Evolutionary conservation across 805 yeast species (phyloP).

Genomic region (Candida ponderosae): DNA sequence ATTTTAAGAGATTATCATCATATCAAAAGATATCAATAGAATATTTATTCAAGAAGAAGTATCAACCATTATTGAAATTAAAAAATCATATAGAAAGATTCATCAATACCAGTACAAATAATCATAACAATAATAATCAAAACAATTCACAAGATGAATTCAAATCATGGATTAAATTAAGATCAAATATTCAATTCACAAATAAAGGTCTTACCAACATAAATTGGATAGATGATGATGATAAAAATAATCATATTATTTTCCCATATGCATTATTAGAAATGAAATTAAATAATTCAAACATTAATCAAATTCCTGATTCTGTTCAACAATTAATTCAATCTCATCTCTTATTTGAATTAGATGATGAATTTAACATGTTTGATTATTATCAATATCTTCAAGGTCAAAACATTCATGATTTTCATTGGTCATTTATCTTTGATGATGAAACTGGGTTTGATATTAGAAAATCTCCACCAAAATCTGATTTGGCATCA

Average conservation of each 20-base stretch:
- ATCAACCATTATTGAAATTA: conserved; percentile 9
- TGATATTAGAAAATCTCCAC: conserved; percentile 43
- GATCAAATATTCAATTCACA: conserved; percentile 14
- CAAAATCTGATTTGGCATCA: conserved; percentile 7
- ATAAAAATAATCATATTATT: conserved; percentile 4
- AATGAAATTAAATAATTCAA: conserved; percentile 34
- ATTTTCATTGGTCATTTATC: conserved; percentile 30
- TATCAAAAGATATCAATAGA: conserved; percentile 20
- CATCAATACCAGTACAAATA: background rate
- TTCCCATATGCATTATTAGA: conserved; percentile 47
- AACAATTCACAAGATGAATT: conserved; percentile 1
- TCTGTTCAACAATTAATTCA: conserved; percentile 28
- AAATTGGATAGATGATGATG: background rate
- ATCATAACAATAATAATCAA: no score
- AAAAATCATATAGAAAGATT: background rate
- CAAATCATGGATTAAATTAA: conserved; percentile 16
- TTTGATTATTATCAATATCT: conserved; percentile 33
- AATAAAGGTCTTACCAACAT: background rate
- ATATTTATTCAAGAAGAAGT: conserved; percentile 17
- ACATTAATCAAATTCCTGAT: conserved; percentile 23
- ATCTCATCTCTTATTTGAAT: conserved; percentile 41
- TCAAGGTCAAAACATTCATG: conserved; percentile 32
- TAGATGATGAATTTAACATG: conserved; percentile 31
- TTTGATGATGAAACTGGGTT: conserved; percentile 18
- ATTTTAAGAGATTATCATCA: conserved; percentile 10